phyloP scores from a whole-genome alignment of 1,284 basidiomycete genomes.

The Leccinum variabile region DNA sequence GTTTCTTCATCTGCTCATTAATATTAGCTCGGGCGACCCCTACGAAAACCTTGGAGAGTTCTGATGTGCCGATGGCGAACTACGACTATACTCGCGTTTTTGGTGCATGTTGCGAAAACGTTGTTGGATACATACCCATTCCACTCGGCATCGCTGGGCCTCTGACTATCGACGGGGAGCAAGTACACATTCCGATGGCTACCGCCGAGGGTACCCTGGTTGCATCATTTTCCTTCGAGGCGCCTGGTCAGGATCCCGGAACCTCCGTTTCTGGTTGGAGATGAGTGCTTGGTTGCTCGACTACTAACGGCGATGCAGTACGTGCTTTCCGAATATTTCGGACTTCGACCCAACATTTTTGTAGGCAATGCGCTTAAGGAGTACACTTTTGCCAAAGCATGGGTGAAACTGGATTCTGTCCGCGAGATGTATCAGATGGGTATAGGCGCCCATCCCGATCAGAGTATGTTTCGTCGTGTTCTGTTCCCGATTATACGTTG shows the following conservation, averaged over 20 bases:
- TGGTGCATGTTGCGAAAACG: constrained; percentile 99
- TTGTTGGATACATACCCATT: constrained; percentile 95
- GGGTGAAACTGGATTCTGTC: constrained; percentile 57
- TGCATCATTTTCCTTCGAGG: not conserved
- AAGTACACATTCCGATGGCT: constrained; percentile 96
- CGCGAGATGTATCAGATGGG: constrained; percentile 68
- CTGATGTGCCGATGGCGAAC: constrained; percentile 45
- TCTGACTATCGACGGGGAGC: constrained; percentile 84
- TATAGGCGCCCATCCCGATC: constrained; percentile 73
- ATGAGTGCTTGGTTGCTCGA: constrained; percentile 63
- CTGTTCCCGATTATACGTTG: not conserved
- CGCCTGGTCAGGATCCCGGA: too few relatives aligned
- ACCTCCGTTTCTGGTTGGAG: constrained; percentile 74
- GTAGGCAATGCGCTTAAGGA: constrained; percentile 44
- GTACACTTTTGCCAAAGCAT: constrained; percentile 37
- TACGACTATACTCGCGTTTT: constrained; percentile 96
- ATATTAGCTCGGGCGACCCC: constrained; percentile 76
- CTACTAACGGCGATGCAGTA: constrained; percentile 52
- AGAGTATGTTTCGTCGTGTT: constrained; percentile 50
- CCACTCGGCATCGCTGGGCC: constrained; percentile 93
- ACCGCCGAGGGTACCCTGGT: constrained; percentile 42
- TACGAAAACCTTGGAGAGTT: constrained; percentile 83
- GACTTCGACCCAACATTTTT: constrained; percentile 10
- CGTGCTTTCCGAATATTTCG: constrained; percentile 15
- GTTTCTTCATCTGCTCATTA: constrained; percentile 10